Evolutionary conservation across 1,284 basidiomycete genomes (phyloP).

Genomic region (Meira miltonrushii): DNA sequence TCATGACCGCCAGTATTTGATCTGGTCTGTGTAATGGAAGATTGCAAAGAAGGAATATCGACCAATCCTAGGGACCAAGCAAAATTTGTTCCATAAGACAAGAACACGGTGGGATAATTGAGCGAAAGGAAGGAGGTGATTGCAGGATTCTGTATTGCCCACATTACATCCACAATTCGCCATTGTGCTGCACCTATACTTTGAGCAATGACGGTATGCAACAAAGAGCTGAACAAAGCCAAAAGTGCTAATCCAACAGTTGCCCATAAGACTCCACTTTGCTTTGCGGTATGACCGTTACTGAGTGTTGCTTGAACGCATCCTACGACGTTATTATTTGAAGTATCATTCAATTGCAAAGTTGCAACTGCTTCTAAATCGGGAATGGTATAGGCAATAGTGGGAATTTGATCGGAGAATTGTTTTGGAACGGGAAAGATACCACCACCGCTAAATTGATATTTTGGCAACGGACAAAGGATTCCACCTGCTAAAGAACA

Average conservation of each 20-base stretch:
- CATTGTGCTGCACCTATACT: slow-evolving; percentile 55
- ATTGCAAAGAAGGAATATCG: slow-evolving; percentile 64
- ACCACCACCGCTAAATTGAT: slow-evolving; percentile 57
- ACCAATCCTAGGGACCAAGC: slow-evolving; percentile 84
- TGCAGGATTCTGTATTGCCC: slow-evolving; percentile 75
- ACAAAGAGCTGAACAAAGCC: slow-evolving; percentile 64
- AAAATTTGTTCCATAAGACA: slow-evolving; percentile 76
- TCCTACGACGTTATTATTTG: slow-evolving; percentile 68
- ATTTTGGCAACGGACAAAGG: slow-evolving; percentile 48
- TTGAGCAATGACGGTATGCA: slow-evolving; percentile 60
- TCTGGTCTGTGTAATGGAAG: slow-evolving; percentile 74
- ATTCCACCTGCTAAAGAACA: slow-evolving; percentile 36
- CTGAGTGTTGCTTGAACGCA: slow-evolving; percentile 86
- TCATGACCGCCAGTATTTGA: slow-evolving; percentile 66
- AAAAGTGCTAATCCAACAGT: slow-evolving; percentile 68
- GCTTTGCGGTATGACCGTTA: slow-evolving; percentile 79
- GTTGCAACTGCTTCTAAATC: slow-evolving; percentile 86
- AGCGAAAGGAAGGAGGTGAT: slow-evolving; percentile 71
- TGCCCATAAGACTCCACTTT: slow-evolving; percentile 70
- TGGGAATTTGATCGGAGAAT: slow-evolving; percentile 62
- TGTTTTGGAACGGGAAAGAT: slow-evolving; percentile 66
- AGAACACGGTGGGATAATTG: slow-evolving; percentile 79
- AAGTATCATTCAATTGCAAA: slow-evolving; percentile 67
- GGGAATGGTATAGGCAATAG: slow-evolving; percentile 78
- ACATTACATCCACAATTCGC: slow-evolving; percentile 71